Evolutionary conservation across 1,284 basidiomycete species (phyloP).

Genomic region (Boletus calvinii): DNA sequence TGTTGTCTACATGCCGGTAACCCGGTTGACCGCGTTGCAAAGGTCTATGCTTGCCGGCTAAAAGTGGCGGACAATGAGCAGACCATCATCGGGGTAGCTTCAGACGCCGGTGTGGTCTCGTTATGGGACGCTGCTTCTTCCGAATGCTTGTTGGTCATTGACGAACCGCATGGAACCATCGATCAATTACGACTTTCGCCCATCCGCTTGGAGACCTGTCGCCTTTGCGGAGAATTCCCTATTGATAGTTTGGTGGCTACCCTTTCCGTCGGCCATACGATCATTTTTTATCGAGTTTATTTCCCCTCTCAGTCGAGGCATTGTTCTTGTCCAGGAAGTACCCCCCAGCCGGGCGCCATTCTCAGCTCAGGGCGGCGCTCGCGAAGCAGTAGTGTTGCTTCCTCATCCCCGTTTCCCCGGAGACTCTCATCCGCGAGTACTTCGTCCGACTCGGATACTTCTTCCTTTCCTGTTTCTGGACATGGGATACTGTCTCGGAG

Average conservation of each 20-base stretch:
- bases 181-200: slow-evolving; percentile 53
- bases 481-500: slow-evolving; percentile 74
- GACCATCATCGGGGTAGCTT: slow-evolving; percentile 59
- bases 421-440: slow-evolving; percentile 38
- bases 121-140: slow-evolving; percentile 66
- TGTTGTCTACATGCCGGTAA: slow-evolving; percentile 58
- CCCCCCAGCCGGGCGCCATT: slow-evolving; percentile 42
- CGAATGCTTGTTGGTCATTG: slow-evolving; percentile 59
- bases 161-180: slow-evolving; percentile 55
- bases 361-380: slow-evolving; percentile 54
- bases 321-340: slow-evolving; percentile 62
- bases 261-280: slow-evolving; percentile 58
- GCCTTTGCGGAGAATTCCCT: slow-evolving; percentile 64
- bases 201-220: slow-evolving; percentile 53
- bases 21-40: slow-evolving; percentile 50
- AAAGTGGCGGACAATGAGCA: slow-evolving; percentile 49
- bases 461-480: slow-evolving; percentile 70
- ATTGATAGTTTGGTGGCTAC: slow-evolving; percentile 61
- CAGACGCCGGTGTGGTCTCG: slow-evolving; percentile 64
- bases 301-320: slow-evolving; percentile 57
- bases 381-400: slow-evolving; percentile 55
- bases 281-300: slow-evolving; percentile 61
- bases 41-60: slow-evolving; percentile 51
- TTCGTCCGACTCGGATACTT: slow-evolving; percentile 44
- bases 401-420: slow-evolving; percentile 51